Base-by-base conservation (phyloP, 305 asterid species). In the Plantago lanceolata region DNA sequence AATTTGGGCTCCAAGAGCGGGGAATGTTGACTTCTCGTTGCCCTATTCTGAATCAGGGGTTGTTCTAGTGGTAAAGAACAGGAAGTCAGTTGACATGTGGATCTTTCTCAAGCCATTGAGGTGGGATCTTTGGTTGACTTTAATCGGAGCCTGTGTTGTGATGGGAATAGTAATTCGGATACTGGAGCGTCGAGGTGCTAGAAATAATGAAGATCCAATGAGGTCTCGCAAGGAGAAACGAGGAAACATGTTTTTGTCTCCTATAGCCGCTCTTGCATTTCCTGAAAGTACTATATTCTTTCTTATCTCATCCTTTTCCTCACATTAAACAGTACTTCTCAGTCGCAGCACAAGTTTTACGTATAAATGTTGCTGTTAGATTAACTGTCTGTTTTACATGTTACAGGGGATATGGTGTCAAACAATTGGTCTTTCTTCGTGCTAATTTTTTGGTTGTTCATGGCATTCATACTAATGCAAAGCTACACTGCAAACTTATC, bases 381-480 rank as follows among this genome's bases (percentile, higher is more conserved):
- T 47, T 63, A 29, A 66, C 63, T 0, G 12, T 35, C 20, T 21
- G 17, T 53, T 6, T 11, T 53, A 2, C 14, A 26, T 54, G 19
- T 47, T 33, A 14, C 70, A 81, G 86, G 83, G 57, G 65, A 76
- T 28, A 68, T 72, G 81, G 88, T 79, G 19, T 35, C 65, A 1
- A 84, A 72, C 69, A 74, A 57, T 18, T 78, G 84, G 86, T 82
- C 88, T 0, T 63, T 77, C 43, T 73, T 84, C 15, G 83, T 82
- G 60, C 51, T 83, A 28, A 65, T 82, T 9, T 72, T 68, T 28
- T 82, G 87, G 93, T 24, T 83, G 59, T 79, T 72, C 73, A 81
- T 77, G 87, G 81, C 87, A n/a, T 81, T 70, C 73, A 68, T 81
- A 62, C 71, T 81, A 21, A 79, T 81, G 90, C 88, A 79, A 71